Conservation (phyloP, 2,329 filamentous ascomycete species). For the Lasiodiplodia gonubiensis region DNA sequence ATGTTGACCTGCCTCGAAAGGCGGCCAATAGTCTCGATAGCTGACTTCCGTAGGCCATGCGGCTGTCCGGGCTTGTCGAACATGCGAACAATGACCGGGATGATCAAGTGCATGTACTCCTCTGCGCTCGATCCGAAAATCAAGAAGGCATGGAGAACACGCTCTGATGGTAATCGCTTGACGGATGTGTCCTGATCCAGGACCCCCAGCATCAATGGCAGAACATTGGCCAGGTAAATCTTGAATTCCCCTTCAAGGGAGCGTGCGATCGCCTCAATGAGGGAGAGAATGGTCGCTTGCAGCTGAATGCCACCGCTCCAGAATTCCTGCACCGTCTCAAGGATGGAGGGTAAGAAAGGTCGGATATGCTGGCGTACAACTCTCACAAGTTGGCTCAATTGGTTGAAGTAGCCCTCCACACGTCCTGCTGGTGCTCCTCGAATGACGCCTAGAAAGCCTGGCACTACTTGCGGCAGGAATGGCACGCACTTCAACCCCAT, state of each 20-base stretch:
- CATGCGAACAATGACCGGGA: slow-evolving; percentile 90
- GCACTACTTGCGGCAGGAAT: slow-evolving; percentile 91
- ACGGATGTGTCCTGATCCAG: slow-evolving; percentile 82
- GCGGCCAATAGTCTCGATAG: slow-evolving; percentile 93
- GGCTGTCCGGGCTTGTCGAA: slow-evolving; percentile 90
- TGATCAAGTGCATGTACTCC: slow-evolving; percentile 99
- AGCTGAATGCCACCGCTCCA: slow-evolving; percentile 83
- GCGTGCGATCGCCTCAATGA: slow-evolving; percentile 92
- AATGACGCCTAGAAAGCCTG: slow-evolving; percentile 90
- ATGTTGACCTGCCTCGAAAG: slow-evolving; percentile 96
- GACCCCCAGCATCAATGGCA: slow-evolving; percentile 93
- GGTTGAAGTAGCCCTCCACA: slow-evolving; percentile 96
- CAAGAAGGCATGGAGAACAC: slow-evolving; percentile 91
- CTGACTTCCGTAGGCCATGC: slow-evolving; percentile 77
- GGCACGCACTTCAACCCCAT: slow-evolving; percentile 94
- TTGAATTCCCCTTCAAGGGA: slow-evolving; percentile 98
- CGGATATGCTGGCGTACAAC: slow-evolving; percentile 97
- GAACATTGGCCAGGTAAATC: slow-evolving; percentile 84
- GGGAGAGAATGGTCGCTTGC: slow-evolving; percentile 86
- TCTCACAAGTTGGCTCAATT: slow-evolving; percentile 87
- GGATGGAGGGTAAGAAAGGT: slow-evolving; percentile 84
- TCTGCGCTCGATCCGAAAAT: slow-evolving; percentile 95
- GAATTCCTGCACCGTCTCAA: slow-evolving; percentile 84
- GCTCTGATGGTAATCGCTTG: slow-evolving; percentile 82
- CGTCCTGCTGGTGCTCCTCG: slow-evolving; percentile 76